These are phyloP conservation scores for Fagopyrum tataricum DNA, from an alignment of 148 eudicot genomes.

Conservation along the genomic window DNA sequence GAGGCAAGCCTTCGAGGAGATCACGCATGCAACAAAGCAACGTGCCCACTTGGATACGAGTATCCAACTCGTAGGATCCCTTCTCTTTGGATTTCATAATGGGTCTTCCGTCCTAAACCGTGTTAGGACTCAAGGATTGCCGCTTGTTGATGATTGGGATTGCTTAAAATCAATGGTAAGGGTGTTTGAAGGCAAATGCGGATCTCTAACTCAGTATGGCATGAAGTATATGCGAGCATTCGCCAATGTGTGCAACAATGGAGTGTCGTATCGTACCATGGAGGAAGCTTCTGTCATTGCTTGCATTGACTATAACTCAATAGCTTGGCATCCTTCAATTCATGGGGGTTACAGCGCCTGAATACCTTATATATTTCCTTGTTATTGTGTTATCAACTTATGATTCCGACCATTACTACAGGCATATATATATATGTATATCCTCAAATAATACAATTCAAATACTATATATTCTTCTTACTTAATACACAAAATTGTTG, in stretches of 20 bases:
- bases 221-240: constrained; percentile 93
- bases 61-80: constrained; percentile 47
- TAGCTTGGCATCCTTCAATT: constrained; percentile 21
- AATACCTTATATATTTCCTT: neutral
- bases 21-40: constrained; percentile 42
- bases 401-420: no score
- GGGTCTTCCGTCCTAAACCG: constrained; percentile 39
- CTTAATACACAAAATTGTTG: no score
- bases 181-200: constrained; percentile 75
- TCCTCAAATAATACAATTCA: no score
- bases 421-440: no score
- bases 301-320: constrained; percentile 24
- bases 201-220: constrained; percentile 78
- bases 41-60: constrained; percentile 66
- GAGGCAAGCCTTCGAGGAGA: constrained; percentile 38
- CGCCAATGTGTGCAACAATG: constrained; percentile 81
- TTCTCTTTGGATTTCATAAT: constrained; percentile 53
- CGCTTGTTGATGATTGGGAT: constrained; percentile 83
- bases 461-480: no score
- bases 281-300: constrained; percentile 42
- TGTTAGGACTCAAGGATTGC: constrained; percentile 34
- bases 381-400: neutral
- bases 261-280: constrained; percentile 29
- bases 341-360: constrained; percentile 34
- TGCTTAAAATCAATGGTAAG: constrained; percentile 87